Evolutionary conservation across 2,329 filamentous ascomycete species (phyloP).

Genomic region (Fusarium sp.): DNA sequence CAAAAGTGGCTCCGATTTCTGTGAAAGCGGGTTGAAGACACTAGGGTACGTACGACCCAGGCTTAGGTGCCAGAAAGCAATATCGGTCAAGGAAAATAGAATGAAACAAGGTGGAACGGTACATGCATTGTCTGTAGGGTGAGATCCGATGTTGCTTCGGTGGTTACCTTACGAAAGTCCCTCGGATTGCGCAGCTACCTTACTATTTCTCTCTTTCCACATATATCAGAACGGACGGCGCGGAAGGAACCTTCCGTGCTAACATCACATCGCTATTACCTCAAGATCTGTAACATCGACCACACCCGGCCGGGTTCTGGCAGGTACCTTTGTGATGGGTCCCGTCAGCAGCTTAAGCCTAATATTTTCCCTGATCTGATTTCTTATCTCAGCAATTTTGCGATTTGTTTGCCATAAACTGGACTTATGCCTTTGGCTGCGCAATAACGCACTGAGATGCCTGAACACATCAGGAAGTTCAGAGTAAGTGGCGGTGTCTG

Average conservation of each 20-base stretch:
- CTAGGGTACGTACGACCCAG: conserved; percentile 16
- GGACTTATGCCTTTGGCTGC: background rate
- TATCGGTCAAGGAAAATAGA: background rate
- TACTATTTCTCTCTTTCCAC: background rate
- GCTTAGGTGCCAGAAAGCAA: background rate
- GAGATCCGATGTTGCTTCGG: background rate
- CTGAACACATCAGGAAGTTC: conserved; percentile 16
- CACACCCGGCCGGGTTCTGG: background rate
- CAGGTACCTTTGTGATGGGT: background rate
- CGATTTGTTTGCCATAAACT: background rate
- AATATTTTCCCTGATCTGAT: background rate
- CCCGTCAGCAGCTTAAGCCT: background rate
- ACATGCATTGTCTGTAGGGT: background rate
- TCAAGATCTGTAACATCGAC: background rate
- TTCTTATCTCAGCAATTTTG: background rate
- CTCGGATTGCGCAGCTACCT: background rate
- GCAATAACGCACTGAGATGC: conserved; percentile 10
- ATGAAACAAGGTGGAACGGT: background rate
- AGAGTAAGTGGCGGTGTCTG: background rate
- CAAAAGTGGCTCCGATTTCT: conserved; percentile 12
- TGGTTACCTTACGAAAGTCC: background rate
- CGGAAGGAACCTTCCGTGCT: conserved; percentile 2
- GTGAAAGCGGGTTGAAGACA: background rate
- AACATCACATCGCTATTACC: background rate
- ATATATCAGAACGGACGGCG: background rate